Evolutionary conservation across 2,329 filamentous ascomycete species (phyloP).

Genomic region (Bipolaris cookei): DNA sequence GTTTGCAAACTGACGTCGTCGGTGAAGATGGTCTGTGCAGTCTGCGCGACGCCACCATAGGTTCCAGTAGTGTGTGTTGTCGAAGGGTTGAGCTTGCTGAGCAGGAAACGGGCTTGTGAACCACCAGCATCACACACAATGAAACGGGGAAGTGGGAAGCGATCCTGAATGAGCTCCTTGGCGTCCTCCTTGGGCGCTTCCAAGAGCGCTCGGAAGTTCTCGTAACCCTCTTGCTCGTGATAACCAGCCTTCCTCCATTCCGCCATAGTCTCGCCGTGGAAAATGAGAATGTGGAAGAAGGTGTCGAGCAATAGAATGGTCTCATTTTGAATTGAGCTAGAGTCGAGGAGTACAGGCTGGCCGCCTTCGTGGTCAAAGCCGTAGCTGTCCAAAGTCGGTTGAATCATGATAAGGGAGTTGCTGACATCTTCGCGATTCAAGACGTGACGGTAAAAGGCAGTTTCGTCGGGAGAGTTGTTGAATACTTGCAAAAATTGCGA

Average conservation of each 20-base stretch:
- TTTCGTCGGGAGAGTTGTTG: conserved; percentile 99
- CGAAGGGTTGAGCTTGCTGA: conserved; percentile 96
- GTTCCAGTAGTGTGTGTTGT: conserved; percentile 94
- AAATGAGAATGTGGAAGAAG: conserved; percentile 99
- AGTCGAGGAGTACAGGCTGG: conserved; percentile 92
- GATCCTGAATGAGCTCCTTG: conserved; percentile 94
- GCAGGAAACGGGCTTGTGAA: conserved; percentile 93
- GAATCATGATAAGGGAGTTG: conserved; percentile 98
- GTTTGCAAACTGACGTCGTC: conserved; percentile 98
- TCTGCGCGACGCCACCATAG: conserved; percentile 87
- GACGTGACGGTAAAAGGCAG: conserved; percentile 97
- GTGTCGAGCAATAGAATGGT: conserved; percentile 95
- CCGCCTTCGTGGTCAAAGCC: conserved; percentile 95
- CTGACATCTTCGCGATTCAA: conserved; percentile 96
- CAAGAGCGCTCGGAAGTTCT: conserved; percentile 87
- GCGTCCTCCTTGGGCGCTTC: conserved; percentile 97
- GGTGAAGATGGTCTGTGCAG: conserved; percentile 97
- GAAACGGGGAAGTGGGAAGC: conserved; percentile 97
- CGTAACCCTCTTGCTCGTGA: conserved; percentile 96
- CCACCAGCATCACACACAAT: conserved; percentile 99
- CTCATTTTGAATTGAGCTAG: conserved; percentile 91
- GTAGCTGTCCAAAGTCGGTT: conserved; percentile 96
- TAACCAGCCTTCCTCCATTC: conserved; percentile 99
- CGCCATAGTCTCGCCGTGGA: conserved; percentile 96
- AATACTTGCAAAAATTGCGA: conserved; percentile 99